phyloP scores from a whole-genome alignment of 768 basidiomycete genomes.

The Terana coerulea region DNA sequence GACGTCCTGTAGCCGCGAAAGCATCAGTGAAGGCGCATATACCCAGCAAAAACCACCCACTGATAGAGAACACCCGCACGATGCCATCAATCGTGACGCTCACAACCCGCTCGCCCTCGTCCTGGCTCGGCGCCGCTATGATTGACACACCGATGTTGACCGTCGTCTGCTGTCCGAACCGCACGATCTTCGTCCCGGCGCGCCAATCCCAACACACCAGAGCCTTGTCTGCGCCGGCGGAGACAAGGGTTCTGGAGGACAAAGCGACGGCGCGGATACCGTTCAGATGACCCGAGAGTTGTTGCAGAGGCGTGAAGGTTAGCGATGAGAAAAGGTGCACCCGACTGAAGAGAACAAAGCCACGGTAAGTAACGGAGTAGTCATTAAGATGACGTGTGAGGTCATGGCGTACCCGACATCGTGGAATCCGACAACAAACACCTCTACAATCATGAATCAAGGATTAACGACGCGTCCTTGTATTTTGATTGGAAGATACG shows the following conservation, averaged over 20 bases:
- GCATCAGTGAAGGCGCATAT: background rate
- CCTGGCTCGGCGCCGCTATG: conserved; percentile 43
- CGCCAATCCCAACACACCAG: conserved; percentile 91
- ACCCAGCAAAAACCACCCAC: conserved; percentile 38
- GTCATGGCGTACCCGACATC: conserved; percentile 68
- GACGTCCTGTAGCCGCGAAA: conserved; percentile 40
- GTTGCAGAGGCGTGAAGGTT: conserved; percentile 80
- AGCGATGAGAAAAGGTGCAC: conserved; percentile 86
- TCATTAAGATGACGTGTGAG: background rate
- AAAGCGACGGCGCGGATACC: conserved; percentile 89
- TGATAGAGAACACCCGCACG: conserved; percentile 86
- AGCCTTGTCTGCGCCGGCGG: conserved; percentile 73
- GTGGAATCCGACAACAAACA: conserved; percentile 90
- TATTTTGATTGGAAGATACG: conserved; percentile 5
- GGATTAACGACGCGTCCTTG: background rate
- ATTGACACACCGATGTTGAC: conserved; percentile 90
- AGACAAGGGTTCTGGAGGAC: conserved; percentile 80
- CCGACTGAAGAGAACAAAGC: conserved; percentile 56
- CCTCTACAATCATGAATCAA: conserved; percentile 44
- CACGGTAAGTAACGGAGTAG: conserved; percentile 1
- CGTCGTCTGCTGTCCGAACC: conserved; percentile 92
- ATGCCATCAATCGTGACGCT: conserved; percentile 91
- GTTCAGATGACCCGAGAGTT: conserved; percentile 81
- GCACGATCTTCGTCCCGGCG: conserved; percentile 80
- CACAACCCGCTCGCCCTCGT: conserved; percentile 80